Base-by-base conservation (phyloP, 352 stramenopile species). In the Globisporangium cylindrosporum region DNA sequence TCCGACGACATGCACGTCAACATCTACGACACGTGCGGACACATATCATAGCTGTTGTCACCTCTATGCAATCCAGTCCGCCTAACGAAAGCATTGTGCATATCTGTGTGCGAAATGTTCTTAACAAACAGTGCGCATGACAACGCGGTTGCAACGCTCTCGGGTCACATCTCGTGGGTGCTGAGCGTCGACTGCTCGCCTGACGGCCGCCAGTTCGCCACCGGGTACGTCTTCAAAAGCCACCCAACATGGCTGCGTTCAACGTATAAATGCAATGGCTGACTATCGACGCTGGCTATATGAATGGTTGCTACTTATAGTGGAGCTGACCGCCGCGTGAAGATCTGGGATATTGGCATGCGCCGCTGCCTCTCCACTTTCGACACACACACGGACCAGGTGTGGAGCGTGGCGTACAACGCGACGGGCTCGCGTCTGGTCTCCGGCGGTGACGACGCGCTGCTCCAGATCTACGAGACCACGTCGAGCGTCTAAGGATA, bases 1-100 rank as follows among this genome's bases (percentile, higher is more conserved):
- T 97, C 89, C 3, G 91, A 97, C 76, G 91, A 97, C 68, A 96
- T 96, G 88, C 84, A 96, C 62, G 73, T 97, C 66, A 97, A 97
- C 62, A 84, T 97, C 64, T 97, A 97, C 73, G 91, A 97, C 73
- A 82, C 94, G 89, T 97, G 84, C 75, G 89, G 87, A 7, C 24
- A 8, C 62, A 3, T 64, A 15, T 67, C 22, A 25, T 14, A 53
- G 9, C 7, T 53, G 29, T 48, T 36, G 9, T 49, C 55, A 4
- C 20, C 20, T 22, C 56, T 29, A 20, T 27, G 4, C 22, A 4
- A 10, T 59, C 15, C 43, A 22, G 43, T 49, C 43, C 43, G 18
- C 43, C 18, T n/a, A n/a, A 49, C 43, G 18, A 49, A 41, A 41
- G 10, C 15, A 2, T 22, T 49, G 43, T 48, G 14, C 22, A 49